These are phyloP conservation scores for Tricholoma sp. DNA, from an alignment of 768 basidiomycete genomes.

Conservation along the genomic window DNA sequence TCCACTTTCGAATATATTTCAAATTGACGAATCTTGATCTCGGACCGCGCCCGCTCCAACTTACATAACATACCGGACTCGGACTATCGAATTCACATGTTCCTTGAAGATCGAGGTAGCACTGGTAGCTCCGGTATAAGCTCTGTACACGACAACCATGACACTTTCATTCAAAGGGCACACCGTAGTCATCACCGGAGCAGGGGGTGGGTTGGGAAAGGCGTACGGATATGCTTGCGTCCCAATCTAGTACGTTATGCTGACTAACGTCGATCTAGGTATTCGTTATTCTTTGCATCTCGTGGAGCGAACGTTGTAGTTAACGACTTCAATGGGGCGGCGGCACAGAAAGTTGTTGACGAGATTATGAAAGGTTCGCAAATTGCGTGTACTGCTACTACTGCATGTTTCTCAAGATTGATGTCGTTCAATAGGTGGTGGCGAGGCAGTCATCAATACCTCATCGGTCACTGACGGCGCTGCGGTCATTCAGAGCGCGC, in stretches of 20 bases:
- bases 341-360: conserved; percentile 89
- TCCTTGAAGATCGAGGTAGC: neutral
- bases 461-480: conserved; percentile 85
- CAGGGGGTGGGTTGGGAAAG: conserved; percentile 91
- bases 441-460: conserved; percentile 82
- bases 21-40: no score
- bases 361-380: conserved; percentile 74
- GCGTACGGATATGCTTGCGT: conserved; percentile 46
- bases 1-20: no score
- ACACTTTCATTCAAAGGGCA: conserved; percentile 78
- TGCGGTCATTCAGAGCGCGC: conserved; percentile 79
- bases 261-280: conserved; percentile 39
- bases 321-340: conserved; percentile 85
- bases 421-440: conserved; percentile 55
- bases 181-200: conserved; percentile 93
- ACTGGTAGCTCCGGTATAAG: neutral
- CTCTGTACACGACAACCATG: conserved; percentile 27
- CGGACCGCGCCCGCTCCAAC: no score
- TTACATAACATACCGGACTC: conserved; percentile 7
- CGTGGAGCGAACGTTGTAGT: conserved; percentile 93
- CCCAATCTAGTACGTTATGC: conserved; percentile 6
- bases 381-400: neutral
- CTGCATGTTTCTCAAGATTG: neutral
- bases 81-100: conserved; percentile 11
- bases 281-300: conserved; percentile 88